phyloP scores from a whole-genome alignment of 306 rosid species.

The Trifolium fragiferum region DNA sequence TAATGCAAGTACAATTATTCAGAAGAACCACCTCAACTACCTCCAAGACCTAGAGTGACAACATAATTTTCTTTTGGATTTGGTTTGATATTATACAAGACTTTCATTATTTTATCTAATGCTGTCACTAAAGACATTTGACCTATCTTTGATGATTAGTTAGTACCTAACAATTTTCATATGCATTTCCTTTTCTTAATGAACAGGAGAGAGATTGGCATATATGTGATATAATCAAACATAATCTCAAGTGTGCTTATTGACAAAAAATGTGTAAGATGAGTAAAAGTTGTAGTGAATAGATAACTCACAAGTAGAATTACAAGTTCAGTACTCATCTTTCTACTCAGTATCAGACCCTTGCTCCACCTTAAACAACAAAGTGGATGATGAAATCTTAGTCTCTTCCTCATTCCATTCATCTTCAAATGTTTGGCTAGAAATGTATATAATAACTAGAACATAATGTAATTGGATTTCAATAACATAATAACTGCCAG shows the following conservation, averaged over 20 bases:
- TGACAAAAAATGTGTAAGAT: constrained; percentile 29
- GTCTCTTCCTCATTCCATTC: constrained; percentile 49
- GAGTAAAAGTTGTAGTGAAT: constrained; percentile 28
- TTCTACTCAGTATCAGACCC: constrained; percentile 45
- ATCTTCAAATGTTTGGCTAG: constrained; percentile 52
- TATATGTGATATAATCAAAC: constrained; percentile 17
- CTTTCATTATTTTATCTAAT: neutral
- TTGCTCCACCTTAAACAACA: constrained; percentile 38
- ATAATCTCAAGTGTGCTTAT: constrained; percentile 19
- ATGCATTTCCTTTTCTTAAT: constrained; percentile 27
- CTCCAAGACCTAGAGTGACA: constrained; percentile 25
- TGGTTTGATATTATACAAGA: constrained; percentile 29
- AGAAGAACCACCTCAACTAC: constrained; percentile 10
- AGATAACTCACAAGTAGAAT: constrained; percentile 46
- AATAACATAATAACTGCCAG: constrained; percentile 48
- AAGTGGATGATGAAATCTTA: constrained; percentile 37
- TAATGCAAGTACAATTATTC: neutral
- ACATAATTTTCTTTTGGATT: neutral
- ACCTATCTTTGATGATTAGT: constrained; percentile 29
- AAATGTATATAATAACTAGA: constrained; percentile 46
- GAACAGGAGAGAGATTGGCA: constrained; percentile 7
- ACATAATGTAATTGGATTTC: constrained; percentile 51
- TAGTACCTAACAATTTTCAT: constrained; percentile 24
- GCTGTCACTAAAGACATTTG: constrained; percentile 6
- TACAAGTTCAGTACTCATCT: constrained; percentile 46